Evolutionary conservation across 2,329 filamentous ascomycete genomes (phyloP).

Genomic region (Emmonsia crescens): DNA sequence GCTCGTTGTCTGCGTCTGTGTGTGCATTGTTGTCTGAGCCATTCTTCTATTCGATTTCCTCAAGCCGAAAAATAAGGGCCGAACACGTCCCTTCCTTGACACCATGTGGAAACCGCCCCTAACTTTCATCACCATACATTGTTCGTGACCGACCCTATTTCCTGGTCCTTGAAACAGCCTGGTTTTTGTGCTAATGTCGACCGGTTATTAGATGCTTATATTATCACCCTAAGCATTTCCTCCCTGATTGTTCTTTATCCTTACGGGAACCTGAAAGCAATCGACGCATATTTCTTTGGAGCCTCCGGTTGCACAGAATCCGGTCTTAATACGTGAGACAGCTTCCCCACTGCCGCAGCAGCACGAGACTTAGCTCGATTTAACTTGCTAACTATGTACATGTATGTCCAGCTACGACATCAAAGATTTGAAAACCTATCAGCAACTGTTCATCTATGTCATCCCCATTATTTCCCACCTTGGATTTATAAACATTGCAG

Average conservation of each 20-base stretch:
- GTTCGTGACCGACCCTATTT: not conserved
- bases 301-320: constrained; percentile 41
- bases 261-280: constrained; percentile 30
- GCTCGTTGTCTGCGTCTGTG: not conserved
- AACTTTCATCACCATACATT: constrained; percentile 6
- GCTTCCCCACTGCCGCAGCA: not conserved
- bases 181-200: not conserved
- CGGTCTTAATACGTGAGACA: constrained; percentile 38
- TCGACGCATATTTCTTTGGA: constrained; percentile 43
- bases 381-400: not conserved
- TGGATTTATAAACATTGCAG: constrained; percentile 40
- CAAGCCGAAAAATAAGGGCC: not conserved
- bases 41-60: not conserved
- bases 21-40: not conserved
- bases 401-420: constrained; percentile 35
- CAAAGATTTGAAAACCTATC: constrained; percentile 39
- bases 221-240: constrained; percentile 26
- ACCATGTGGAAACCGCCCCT: constrained; percentile 4
- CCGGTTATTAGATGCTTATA: constrained; percentile 27
- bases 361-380: not conserved
- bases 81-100: not conserved
- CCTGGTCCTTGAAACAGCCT: not conserved
- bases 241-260: constrained; percentile 27
- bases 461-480: constrained; percentile 40
- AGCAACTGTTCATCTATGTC: constrained; percentile 44